phyloP scores from a whole-genome alignment of 108 stramenopile genomes.

The Chaetoceros tenuissimus region DNA sequence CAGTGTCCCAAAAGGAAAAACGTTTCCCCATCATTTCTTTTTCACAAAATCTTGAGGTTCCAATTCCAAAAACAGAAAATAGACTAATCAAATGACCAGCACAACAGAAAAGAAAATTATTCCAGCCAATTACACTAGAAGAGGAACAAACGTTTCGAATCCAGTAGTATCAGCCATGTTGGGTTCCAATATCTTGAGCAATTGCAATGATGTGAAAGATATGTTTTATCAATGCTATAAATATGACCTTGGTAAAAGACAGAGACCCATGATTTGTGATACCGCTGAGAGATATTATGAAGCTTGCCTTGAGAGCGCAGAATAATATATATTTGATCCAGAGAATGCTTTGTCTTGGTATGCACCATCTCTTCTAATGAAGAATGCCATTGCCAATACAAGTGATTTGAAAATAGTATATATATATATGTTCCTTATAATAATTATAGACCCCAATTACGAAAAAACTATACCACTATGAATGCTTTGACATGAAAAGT shows the following conservation, averaged over 20 bases:
- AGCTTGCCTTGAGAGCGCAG: slow-evolving; percentile 8
- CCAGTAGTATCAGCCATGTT: slow-evolving; percentile 34
- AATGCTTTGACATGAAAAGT: neutral
- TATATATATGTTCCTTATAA: neutral
- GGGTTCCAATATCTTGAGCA: slow-evolving; percentile 22
- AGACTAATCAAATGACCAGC: no score
- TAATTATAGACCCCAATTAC: neutral
- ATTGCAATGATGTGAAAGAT: slow-evolving; percentile 29
- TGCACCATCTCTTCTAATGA: neutral
- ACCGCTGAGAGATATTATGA: slow-evolving; percentile 27
- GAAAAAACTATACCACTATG: no score
- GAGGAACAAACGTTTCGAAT: slow-evolving; percentile 2
- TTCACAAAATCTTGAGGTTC: no score
- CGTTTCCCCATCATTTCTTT: no score
- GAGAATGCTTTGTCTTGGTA: neutral
- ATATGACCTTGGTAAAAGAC: neutral
- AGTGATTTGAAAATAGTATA: neutral
- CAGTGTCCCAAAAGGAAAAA: no score
- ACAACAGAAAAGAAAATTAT: no score
- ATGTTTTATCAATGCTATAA: slow-evolving; percentile 18
- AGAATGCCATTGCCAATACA: neutral
- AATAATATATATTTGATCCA: neutral
- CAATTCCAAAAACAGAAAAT: no score
- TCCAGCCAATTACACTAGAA: slow-evolving; percentile 9
- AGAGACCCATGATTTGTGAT: slow-evolving; percentile 21